Base-by-base conservation (phyloP, 2,329 filamentous ascomycete genomes). In the Penicillium sp. region DNA sequence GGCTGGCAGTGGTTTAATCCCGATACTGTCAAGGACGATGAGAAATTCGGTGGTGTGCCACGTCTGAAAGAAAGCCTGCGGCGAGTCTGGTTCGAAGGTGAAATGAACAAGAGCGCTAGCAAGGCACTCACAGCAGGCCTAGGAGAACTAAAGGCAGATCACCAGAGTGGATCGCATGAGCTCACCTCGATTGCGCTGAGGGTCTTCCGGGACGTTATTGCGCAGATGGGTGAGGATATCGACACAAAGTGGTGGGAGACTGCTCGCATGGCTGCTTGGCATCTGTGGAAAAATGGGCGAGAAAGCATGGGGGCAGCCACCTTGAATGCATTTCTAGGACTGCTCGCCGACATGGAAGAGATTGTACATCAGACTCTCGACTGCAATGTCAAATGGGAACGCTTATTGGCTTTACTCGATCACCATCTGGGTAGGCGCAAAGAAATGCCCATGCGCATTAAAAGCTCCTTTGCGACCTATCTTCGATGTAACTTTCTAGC, bases 271-370 rank as follows among this genome's bases (percentile, higher is more conserved):
- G 77, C 76, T 2, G 82, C 80, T 2, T 88, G 86, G 82, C 82
- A 87, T 67, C 72, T 89, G 1, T 84, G 82, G 70, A 86, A 86
- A 63, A 85, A 86, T 51, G 84, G 84, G 0, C 79, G 84, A n/a
- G 84, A 85, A 59, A 85, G 81, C 66, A 88, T 88, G 85, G 81
- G 81, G 1, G 81, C 85, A 0, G 80, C 84, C 1, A 84, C 87
- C 28, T 74, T 83, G 37, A 71, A 67, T 53, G 63, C 67, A 17
- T 50, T 72, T 26, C 45, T 71, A 3, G 44, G 50, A 3, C 57
- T 69, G 1, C 51, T 74, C 12, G 55, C 61, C 37, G 62, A 63
- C 37, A 60, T 69, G 31, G 52, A 67, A 43, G 25, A 70, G 60
- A 42, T 63, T 73, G 10, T 46, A 40, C 67, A 44, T 4, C 48